Base-by-base conservation (phyloP, 2,329 filamentous ascomycete genomes). In the Ophiosphaerella korrae region DNA sequence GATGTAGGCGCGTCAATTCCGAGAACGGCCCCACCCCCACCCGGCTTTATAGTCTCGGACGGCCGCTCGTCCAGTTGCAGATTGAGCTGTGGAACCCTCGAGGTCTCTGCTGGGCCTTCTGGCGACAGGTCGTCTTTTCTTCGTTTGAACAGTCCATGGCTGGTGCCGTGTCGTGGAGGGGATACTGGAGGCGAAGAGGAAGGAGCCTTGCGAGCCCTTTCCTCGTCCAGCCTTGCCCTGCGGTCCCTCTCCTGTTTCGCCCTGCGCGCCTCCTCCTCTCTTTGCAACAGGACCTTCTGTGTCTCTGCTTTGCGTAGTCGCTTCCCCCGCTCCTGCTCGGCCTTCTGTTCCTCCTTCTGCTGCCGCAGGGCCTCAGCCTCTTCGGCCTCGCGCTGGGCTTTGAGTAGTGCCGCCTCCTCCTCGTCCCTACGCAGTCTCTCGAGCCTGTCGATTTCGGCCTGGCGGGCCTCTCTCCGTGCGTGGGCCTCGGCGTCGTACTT, bases 1-100 rank as follows among this genome's bases (percentile, higher is more conserved):
- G 90, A 92, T 8, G 87, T 79, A 1, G 92, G 92, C 18, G 89
- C 89, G 77, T 95, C 90, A 37, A 81, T 86, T 44, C 82, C 81
- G 21, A 83, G 79, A 2, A 83, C 75, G 31, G 75, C 70, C 12
- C 76, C 78, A 38, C 77, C 76, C 5, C 77, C 78, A 14, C 76
- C 76, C n/a, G 73, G 70, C 48, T 66, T 70, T 50, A 78, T 79
- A 1, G 67, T 70, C 12, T 70, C 64, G 42, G 63, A 48, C 33
- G 68, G 63, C 5, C 57, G 59, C 23, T 58, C 58, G 2, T 56
- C 62, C 1, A 50, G 24, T 18, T 33, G 55, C 31, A 63, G 54
- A 48, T 60, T 70, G 13, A 62, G 47, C 40, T 64, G 63, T n/a
- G 62, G 64, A 6, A 63, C 53, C 42, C 56, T 58, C 7, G 57